Conservation (phyloP, 768 basidiomycete genomes). For the Hypsizygus marmoreus region DNA sequence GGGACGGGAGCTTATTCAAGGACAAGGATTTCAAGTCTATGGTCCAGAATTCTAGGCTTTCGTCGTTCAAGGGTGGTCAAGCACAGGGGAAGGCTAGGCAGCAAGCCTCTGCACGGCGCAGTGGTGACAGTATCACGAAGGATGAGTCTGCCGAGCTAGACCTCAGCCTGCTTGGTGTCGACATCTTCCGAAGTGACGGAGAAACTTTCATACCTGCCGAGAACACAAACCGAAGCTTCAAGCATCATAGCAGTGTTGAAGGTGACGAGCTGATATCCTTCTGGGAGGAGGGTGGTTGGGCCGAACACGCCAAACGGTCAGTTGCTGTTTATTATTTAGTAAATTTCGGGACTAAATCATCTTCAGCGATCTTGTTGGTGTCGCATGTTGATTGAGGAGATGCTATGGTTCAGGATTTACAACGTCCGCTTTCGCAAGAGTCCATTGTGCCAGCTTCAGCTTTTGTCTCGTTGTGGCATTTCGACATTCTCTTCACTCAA, state of each 20-base stretch:
- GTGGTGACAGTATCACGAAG: background rate
- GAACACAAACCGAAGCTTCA: constrained; percentile 1
- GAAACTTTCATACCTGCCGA: constrained; percentile 10
- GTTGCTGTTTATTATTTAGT: background rate
- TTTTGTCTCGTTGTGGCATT: no score
- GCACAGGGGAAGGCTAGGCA: background rate
- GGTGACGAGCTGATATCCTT: constrained; percentile 14
- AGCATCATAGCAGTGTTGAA: no score
- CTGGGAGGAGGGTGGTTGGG: constrained; percentile 20
- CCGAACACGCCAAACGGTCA: constrained; percentile 6
- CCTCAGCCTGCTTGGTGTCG: constrained; percentile 22
- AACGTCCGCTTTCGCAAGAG: no score
- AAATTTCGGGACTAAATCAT: background rate
- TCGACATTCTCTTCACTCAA: no score
- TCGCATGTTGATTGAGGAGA: no score
- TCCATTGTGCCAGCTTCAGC: no score
- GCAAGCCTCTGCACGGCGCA: background rate
- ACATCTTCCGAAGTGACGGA: constrained; percentile 18
- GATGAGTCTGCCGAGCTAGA: constrained; percentile 23
- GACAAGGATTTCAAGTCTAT: constrained; percentile 48
- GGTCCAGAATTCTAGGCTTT: constrained; percentile 33
- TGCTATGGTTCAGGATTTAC: no score
- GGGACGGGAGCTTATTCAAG: constrained; percentile 51
- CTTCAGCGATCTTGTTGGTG: constrained; percentile 1
- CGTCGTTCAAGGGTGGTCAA: constrained; percentile 1